Evolutionary conservation across 1,284 basidiomycete genomes (phyloP).

Genomic region (Rhodotorula sp.): DNA sequence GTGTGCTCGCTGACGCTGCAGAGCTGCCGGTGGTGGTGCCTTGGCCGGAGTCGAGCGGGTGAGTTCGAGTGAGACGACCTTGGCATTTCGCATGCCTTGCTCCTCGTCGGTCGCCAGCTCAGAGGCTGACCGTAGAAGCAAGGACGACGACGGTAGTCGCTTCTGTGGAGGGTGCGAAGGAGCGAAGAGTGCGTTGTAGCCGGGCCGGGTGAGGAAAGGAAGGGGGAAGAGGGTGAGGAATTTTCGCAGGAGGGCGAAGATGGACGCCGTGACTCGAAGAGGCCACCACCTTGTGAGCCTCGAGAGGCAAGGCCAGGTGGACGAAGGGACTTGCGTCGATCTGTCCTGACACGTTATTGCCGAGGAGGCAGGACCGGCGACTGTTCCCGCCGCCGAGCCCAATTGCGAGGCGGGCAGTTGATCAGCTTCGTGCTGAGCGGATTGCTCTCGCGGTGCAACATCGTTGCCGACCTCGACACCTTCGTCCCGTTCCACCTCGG

Average conservation of each 20-base stretch:
- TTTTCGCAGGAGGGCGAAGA: slow-evolving; percentile 27
- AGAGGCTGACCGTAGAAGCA: background rate
- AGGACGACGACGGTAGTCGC: background rate
- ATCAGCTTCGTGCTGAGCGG: too few species aligned
- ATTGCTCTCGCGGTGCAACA: background rate
- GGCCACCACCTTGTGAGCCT: slow-evolving; percentile 9
- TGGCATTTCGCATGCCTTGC: background rate
- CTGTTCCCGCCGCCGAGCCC: background rate
- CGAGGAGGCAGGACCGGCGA: background rate
- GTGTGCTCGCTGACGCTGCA: too few species aligned
- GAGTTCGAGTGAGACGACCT: slow-evolving; percentile 16
- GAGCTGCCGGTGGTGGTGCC: background rate
- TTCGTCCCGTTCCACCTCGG: slow-evolving; percentile 15
- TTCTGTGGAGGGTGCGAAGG: background rate
- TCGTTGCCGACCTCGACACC: slow-evolving; percentile 5
- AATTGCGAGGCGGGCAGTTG: too few species aligned
- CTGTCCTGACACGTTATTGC: background rate
- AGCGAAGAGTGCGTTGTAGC: slow-evolving; percentile 12
- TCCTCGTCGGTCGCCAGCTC: slow-evolving; percentile 1
- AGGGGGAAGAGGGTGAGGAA: slow-evolving; percentile 37
- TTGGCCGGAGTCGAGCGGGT: background rate
- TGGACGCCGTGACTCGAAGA: background rate
- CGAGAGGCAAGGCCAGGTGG: slow-evolving; percentile 11
- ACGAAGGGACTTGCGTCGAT: background rate
- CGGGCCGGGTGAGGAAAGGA: slow-evolving; percentile 8